A percentile compares a stretch with the other conserved stretches of the same genome.
phyloP scores from a whole-genome alignment of 2,329 filamentous ascomycete genomes.

The Paraphoma chrysanthemicola region DNA sequence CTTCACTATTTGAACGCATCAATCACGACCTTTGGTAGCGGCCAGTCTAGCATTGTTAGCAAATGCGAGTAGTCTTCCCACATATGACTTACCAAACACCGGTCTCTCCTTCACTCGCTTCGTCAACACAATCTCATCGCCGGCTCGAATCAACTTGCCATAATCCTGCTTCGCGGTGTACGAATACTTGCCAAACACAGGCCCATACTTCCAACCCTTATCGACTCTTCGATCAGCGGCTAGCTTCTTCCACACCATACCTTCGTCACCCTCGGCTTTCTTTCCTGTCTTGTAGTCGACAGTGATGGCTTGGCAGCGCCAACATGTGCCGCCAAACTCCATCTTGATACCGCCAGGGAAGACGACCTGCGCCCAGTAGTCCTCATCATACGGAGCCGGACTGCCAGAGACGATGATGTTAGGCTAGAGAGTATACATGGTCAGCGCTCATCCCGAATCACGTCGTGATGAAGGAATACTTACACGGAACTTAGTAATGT shows the following conservation, averaged over 20 bases:
- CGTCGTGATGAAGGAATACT: too few species aligned
- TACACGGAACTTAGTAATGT: constrained; percentile 70
- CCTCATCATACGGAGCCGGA: constrained; percentile 68
- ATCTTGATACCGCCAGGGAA: constrained; percentile 47
- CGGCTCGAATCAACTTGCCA: constrained; percentile 4
- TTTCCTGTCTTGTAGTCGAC: constrained; percentile 73
- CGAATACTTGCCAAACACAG: constrained; percentile 66
- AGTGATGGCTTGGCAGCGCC: constrained; percentile 72
- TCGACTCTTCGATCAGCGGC: constrained; percentile 76
- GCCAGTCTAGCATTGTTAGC: neutral
- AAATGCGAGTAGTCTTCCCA: neutral
- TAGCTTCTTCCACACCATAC: constrained; percentile 72
- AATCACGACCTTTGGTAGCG: constrained; percentile 1
- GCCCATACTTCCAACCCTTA: constrained; percentile 68
- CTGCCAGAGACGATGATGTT: constrained; percentile 73
- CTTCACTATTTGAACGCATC: constrained; percentile 1
- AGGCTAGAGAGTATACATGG: constrained; percentile 44
- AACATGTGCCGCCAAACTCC: constrained; percentile 62
- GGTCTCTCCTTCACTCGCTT: constrained; percentile 9
- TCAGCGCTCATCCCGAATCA: too few species aligned
- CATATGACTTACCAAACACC: constrained; percentile 7
- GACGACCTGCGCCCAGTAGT: constrained; percentile 72
- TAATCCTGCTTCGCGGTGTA: constrained; percentile 9
- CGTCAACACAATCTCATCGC: constrained; percentile 9
- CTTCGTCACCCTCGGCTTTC: constrained; percentile 62